Base-by-base conservation (phyloP, 1,284 basidiomycete species). In the Apiotrichum porosum region DNA sequence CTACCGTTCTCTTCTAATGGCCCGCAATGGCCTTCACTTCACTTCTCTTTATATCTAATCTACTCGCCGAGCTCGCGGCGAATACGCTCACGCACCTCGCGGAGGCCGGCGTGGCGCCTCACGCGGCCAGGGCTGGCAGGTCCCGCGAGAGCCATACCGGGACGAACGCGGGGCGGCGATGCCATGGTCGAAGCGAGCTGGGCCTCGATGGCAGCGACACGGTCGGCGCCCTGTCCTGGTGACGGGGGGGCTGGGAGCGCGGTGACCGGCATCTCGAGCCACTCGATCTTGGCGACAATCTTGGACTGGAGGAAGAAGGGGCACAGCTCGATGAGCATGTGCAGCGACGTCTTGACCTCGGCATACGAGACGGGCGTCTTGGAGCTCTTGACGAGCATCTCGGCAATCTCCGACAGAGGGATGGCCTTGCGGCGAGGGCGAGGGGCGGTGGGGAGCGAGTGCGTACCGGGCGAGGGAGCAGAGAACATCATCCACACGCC, bases 401-500 rank as follows among this genome's bases (percentile, higher is more conserved):
- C 62, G 3, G 66, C 60, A 0, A 72, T 72, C 44, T 76, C 73
- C 9, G 51, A 37, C 49, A 74, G 51, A 9, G 65, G 70, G 42
- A 74, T 71, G 2, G 69, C 68, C 38, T 63, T 62, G 34, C 73
- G 56, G 37, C 66, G 51, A 4, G 59, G 57, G 14, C 63, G 49
- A 8, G 64, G 57, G 6, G 69, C 57, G 2, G 57, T 60, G 2
- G 61, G 59, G n/a, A 58, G 35, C 6, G 60, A 54, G 10, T 33
- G 49, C 0, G 62, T 48, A 4, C 61, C 62, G 18, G 63, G 50
- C 3, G 61, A 54, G 0, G 67, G 61, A 4, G 60, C 61, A 6
- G 69, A 69, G 55, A 72, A 74, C 52, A 73, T 60, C 73, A 75
- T 73, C 69, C 70, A 75, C 5, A 75, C 71, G 18, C 58, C 66